Percentiles rank a stretch among this genome's conserved stretches.
These are phyloP conservation scores for Calonectria ilicicola DNA, from an alignment of 2,329 filamentous ascomycete species.

Conservation along the genomic window DNA sequence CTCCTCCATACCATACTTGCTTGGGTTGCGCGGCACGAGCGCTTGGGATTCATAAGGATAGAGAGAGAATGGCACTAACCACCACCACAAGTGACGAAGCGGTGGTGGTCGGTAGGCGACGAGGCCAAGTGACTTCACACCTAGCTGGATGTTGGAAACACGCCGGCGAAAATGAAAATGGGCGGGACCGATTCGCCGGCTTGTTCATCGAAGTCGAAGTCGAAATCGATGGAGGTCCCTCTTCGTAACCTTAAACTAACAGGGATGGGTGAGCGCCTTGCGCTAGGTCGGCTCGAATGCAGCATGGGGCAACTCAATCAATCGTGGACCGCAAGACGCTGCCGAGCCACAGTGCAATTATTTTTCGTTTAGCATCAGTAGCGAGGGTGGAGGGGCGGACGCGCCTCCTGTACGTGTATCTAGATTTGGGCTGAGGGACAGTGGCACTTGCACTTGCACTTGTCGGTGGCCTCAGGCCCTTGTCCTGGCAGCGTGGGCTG, in stretches of 20 bases:
- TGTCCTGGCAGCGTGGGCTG: slow-evolving; percentile 42
- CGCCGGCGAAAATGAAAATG: slow-evolving; percentile 31
- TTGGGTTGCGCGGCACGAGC: slow-evolving; percentile 36
- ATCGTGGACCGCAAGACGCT: slow-evolving; percentile 8
- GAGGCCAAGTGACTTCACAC: slow-evolving; percentile 28
- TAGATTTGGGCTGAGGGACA: slow-evolving; percentile 6
- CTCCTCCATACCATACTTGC: not conserved
- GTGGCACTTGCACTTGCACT: slow-evolving; percentile 31
- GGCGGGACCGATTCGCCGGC: slow-evolving; percentile 35
- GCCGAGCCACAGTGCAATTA: slow-evolving; percentile 2
- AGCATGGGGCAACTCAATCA: slow-evolving; percentile 17
- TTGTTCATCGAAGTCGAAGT: slow-evolving; percentile 14
- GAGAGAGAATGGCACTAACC: slow-evolving; percentile 16
- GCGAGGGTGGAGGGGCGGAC: slow-evolving; percentile 7
- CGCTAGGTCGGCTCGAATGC: slow-evolving; percentile 19
- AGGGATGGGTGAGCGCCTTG: slow-evolving; percentile 10
- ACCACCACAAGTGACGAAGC: slow-evolving; percentile 14
- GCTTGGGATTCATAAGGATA: slow-evolving; percentile 25
- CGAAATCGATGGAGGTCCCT: slow-evolving; percentile 9
- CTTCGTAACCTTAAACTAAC: slow-evolving; percentile 23
- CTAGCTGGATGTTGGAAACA: slow-evolving; percentile 37
- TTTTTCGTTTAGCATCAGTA: slow-evolving; percentile 20
- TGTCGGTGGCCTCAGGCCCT: slow-evolving; percentile 26
- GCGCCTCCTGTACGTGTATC: not conserved
- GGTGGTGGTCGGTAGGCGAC: slow-evolving; percentile 19